A percentile compares a stretch with the other conserved stretches of the same genome.
phyloP scores from a whole-genome alignment of 129 eudicot genomes.

The Kitagawia praeruptora region DNA sequence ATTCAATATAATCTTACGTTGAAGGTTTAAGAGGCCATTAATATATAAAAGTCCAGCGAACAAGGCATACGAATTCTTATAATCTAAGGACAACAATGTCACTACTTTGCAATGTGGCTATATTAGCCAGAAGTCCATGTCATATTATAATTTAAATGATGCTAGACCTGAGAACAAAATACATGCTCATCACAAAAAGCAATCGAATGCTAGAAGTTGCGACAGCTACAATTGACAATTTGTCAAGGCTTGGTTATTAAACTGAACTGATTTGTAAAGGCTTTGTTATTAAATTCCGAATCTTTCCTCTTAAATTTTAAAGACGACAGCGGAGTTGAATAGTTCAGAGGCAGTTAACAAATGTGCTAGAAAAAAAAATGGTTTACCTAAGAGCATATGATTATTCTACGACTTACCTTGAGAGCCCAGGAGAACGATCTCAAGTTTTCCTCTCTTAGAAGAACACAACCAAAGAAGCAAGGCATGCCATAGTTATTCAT shows the following conservation, averaged over 20 bases:
- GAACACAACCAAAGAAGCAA: slow-evolving; percentile 92
- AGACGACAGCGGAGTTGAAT: background rate
- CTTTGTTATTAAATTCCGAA: too few species aligned
- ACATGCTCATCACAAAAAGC: background rate
- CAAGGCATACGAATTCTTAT: background rate
- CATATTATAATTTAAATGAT: background rate
- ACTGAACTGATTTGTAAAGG: too few species aligned
- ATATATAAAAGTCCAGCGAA: background rate
- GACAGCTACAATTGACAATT: background rate
- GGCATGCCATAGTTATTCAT: slow-evolving; percentile 98
- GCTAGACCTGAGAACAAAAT: background rate
- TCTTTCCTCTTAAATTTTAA: background rate
- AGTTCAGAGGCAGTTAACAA: background rate
- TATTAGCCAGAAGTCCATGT: background rate
- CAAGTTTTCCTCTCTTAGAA: slow-evolving; percentile 82
- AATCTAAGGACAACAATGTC: too few species aligned
- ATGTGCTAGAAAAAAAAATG: background rate
- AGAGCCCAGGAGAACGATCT: slow-evolving; percentile 91
- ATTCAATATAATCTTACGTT: background rate
- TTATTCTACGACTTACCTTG: slow-evolving; percentile 50
- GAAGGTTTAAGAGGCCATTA: background rate
- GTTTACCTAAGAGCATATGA: background rate
- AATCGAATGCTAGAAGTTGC: background rate
- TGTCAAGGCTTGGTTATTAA: background rate
- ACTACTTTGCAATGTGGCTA: background rate